phyloP scores from a whole-genome alignment of 169 alveolate species.

The Eimeria brunetti region DNA sequence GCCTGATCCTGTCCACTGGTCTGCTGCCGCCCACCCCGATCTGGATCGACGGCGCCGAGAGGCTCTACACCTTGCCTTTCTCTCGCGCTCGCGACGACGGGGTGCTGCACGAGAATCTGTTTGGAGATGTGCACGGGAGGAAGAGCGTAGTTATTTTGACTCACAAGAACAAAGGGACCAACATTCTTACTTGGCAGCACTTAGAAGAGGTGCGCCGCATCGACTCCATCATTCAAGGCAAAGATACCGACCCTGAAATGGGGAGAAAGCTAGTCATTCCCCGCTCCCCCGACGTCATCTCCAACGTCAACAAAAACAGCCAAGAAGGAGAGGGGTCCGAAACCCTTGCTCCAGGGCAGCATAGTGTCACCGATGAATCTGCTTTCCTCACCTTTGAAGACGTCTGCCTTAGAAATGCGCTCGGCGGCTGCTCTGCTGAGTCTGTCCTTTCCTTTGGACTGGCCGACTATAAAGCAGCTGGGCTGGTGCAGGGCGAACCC shows the following conservation, averaged over 20 bases:
- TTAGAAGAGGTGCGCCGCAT: slow-evolving; percentile 84
- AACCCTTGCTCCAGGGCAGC: slow-evolving; percentile 52
- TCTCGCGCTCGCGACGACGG: slow-evolving; percentile 86
- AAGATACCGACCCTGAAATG: slow-evolving; percentile 86
- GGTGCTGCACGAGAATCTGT: slow-evolving; percentile 78
- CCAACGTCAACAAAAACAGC: not conserved
- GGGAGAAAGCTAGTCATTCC: slow-evolving; percentile 84
- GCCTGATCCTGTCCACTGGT: slow-evolving; percentile 78
- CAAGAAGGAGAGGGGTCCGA: not conserved
- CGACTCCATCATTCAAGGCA: slow-evolving; percentile 86
- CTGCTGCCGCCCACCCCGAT: slow-evolving; percentile 85
- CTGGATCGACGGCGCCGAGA: slow-evolving; percentile 87
- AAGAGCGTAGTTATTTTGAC: slow-evolving; percentile 83
- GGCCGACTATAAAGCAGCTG: slow-evolving; percentile 81
- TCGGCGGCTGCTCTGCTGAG: slow-evolving; percentile 85
- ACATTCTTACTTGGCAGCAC: slow-evolving; percentile 87
- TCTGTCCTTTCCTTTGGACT: slow-evolving; percentile 83
- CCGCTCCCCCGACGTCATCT: slow-evolving; percentile 73
- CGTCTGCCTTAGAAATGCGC: slow-evolving; percentile 83
- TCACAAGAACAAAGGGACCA: slow-evolving; percentile 82
- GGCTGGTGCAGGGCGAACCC: slow-evolving; percentile 82
- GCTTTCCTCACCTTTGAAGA: slow-evolving; percentile 84
- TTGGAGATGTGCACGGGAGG: slow-evolving; percentile 84
- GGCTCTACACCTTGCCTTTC: slow-evolving; percentile 85
- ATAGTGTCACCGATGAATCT: slow-evolving; percentile 72